Evolutionary conservation across 2,329 filamentous ascomycete species (phyloP).

Genomic region (Sporothrix pallida): DNA sequence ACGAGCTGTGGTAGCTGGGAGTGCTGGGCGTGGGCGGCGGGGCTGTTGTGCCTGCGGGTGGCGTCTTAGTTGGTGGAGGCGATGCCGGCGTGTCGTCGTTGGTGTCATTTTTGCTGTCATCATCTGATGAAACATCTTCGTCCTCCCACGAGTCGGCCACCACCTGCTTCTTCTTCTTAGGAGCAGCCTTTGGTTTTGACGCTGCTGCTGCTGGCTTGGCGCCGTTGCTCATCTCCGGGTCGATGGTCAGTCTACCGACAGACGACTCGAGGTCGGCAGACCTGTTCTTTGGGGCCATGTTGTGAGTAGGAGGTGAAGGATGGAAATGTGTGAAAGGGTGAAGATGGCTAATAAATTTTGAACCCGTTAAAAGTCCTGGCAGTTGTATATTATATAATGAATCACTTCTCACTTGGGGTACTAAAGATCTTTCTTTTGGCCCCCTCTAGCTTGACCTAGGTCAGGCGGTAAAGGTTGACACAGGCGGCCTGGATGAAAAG

Average conservation of each 20-base stretch:
- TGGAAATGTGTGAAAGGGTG: not conserved
- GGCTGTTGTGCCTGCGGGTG: slow-evolving; percentile 47
- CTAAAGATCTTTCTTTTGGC: not conserved
- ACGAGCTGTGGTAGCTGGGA: slow-evolving; percentile 49
- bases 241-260: slow-evolving; percentile 44
- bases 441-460: not conserved
- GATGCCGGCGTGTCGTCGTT: slow-evolving; percentile 38
- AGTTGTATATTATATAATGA: not conserved
- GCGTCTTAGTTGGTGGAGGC: not conserved
- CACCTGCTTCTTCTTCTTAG: slow-evolving; percentile 43
- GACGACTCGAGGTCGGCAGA: slow-evolving; percentile 35
- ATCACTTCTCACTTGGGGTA: not conserved
- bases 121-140: slow-evolving; percentile 59
- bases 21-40: slow-evolving; percentile 73
- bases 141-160: slow-evolving; percentile 81
- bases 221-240: slow-evolving; percentile 38
- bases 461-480: slow-evolving; percentile 17
- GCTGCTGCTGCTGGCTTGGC: not conserved
- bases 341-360: not conserved
- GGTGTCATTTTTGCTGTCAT: slow-evolving; percentile 42
- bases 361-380: not conserved
- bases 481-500: slow-evolving; percentile 19
- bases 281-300: slow-evolving; percentile 34
- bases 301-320: not conserved
- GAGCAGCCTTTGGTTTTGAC: slow-evolving; percentile 5